Evolutionary conservation across 2,329 filamentous ascomycete genomes (phyloP).

Genomic region (Dactylonectria macrodidyma): DNA sequence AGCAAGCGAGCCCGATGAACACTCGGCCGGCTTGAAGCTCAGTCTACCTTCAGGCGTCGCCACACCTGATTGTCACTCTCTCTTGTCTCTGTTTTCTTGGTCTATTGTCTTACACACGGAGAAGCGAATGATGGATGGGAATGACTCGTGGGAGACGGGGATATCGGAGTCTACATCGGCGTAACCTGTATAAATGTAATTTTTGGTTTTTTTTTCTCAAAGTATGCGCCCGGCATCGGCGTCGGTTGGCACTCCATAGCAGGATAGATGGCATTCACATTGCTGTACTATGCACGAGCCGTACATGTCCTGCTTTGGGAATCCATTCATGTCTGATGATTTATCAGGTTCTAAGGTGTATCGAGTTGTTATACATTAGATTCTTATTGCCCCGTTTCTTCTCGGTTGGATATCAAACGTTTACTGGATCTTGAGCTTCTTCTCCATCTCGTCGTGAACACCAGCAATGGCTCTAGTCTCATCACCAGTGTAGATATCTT

Average conservation of each 20-base stretch:
- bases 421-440: slow-evolving; percentile 81
- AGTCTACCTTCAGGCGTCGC: slow-evolving; percentile 17
- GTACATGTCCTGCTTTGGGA: neutral
- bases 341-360: slow-evolving; percentile 39
- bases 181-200: slow-evolving; percentile 49
- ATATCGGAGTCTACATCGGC: slow-evolving; percentile 49
- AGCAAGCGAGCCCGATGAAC: slow-evolving; percentile 19
- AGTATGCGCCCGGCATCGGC: slow-evolving; percentile 33
- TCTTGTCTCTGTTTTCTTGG: slow-evolving; percentile 41
- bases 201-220: slow-evolving; percentile 40
- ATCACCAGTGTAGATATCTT: slow-evolving; percentile 90
- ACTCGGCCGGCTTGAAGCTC: slow-evolving; percentile 13
- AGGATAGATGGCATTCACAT: slow-evolving; percentile 38
- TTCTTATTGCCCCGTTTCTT: slow-evolving; percentile 16
- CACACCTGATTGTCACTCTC: slow-evolving; percentile 32
- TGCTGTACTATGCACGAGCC: slow-evolving; percentile 20
- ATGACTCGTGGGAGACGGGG: slow-evolving; percentile 46
- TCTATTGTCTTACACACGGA: slow-evolving; percentile 42
- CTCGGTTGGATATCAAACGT: slow-evolving; percentile 17
- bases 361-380: slow-evolving; percentile 37
- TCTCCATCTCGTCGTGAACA: slow-evolving; percentile 95
- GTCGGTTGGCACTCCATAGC: slow-evolving; percentile 45
- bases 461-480: slow-evolving; percentile 79
- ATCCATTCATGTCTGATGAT: slow-evolving; percentile 5
- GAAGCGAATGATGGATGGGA: slow-evolving; percentile 42